Percentiles rank a stretch among this genome's conserved stretches.
phyloP scores from a whole-genome alignment of 2,329 filamentous ascomycete genomes.

The Pseudopyricularia cyperi region DNA sequence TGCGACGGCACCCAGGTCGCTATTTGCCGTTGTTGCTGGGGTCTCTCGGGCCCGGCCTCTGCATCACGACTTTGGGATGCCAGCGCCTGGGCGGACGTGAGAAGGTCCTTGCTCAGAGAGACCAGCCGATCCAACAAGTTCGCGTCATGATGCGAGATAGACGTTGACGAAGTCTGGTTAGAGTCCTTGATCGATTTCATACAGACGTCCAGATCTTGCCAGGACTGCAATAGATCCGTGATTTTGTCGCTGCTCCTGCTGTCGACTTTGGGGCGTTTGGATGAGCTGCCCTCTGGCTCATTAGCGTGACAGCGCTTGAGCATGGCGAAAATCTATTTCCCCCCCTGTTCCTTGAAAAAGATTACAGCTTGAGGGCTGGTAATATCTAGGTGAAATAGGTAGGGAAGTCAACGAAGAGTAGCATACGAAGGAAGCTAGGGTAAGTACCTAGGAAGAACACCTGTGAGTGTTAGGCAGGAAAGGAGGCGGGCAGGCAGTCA shows the following conservation, averaged over 20 bases:
- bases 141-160: neutral
- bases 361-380: too few species aligned
- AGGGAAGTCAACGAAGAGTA: too few species aligned
- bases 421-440: too few species aligned
- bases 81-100: constrained; percentile 12
- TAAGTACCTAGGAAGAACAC: too few species aligned
- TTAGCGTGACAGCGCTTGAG: neutral
- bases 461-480: too few species aligned
- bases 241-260: neutral
- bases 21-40: neutral
- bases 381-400: too few species aligned
- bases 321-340: neutral
- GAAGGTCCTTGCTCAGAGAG: constrained; percentile 11
- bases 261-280: neutral
- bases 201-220: constrained; percentile 24
- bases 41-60: neutral
- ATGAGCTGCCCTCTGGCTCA: neutral
- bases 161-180: neutral
- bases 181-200: constrained; percentile 19
- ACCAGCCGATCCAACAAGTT: constrained; percentile 10
- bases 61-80: neutral
- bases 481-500: too few species aligned
- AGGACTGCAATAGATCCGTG: constrained; percentile 5
- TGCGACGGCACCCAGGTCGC: constrained; percentile 6
- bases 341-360: neutral